Base-by-base conservation (phyloP, 1,284 basidiomycete species). In the Microstroma glucosiphilum region DNA sequence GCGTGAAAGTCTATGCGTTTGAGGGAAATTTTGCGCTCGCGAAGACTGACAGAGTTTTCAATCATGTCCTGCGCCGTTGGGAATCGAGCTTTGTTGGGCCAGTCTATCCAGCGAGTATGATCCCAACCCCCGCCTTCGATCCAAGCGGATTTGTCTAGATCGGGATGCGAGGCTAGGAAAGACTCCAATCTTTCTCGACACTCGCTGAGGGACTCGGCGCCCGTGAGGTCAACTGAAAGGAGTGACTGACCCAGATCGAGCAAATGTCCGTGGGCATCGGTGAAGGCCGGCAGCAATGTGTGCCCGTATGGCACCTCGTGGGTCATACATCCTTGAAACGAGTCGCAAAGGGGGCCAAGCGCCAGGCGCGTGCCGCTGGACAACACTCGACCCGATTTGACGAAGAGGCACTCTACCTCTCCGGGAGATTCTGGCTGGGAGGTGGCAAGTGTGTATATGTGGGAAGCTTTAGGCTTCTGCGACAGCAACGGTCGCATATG, bases 111-210 rank as follows among this genome's bases (percentile, higher is more conserved):
- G 42, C 64, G 63, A 26, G 89, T 94, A 79, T 96, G 92, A 76
- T 96, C 90, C 92, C 92, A 96, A 6, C 92, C 92, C 82, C 89
- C 85, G 2, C 91, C 92, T 70, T 87, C 82, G 60, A 96, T 85
- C 90, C 90, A 94, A 0, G 57, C 57, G 1, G 58, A 60, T 3
- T 66, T 60, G 6, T 58, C 21, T 0, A 61, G 60, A 11, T 59
- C 48, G 43, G 17, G 17, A 17, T 48, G 43, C 43, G 43, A 17
- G 21, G 4, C 43, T 6, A 48, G 12, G 25, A 73, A 68, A 7
- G 49, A 40, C 19, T 73, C 68, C 13, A 76, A 56, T 7, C 72
- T 58, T n/a, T 59, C 56, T 30, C 71, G 64, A 15, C 72, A 60
- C 12, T 68, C 70, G 21, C 61, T 41, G 11, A 69, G 62, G 4